Evolutionary conservation across 2,329 filamentous ascomycete species (phyloP).

Genomic region (Curvularia spicifera): DNA sequence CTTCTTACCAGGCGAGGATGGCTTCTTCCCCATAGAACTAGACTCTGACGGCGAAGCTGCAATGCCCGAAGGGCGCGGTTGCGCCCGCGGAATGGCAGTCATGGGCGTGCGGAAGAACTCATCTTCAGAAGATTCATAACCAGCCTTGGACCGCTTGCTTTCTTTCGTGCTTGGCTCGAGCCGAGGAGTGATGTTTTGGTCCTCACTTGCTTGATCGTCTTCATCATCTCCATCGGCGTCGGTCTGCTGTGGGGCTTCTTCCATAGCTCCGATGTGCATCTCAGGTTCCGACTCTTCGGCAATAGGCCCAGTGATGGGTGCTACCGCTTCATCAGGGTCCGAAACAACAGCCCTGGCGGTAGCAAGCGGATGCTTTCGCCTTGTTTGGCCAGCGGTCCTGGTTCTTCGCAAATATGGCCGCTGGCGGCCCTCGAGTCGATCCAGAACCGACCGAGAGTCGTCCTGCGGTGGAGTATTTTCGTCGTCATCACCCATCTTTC

Average conservation of each 20-base stretch:
- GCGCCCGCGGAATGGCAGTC: constrained; percentile 39
- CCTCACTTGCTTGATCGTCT: constrained; percentile 50
- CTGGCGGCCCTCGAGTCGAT: constrained; percentile 61
- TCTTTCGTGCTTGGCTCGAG: constrained; percentile 35
- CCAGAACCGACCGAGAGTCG: constrained; percentile 64
- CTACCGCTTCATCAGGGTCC: constrained; percentile 58
- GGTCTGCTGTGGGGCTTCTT: constrained; percentile 65
- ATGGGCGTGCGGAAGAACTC: constrained; percentile 55
- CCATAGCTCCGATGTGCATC: constrained; percentile 49
- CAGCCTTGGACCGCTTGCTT: constrained; percentile 29
- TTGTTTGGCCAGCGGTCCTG: constrained; percentile 45
- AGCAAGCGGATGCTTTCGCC: constrained; percentile 57
- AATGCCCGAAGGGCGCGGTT: constrained; percentile 31
- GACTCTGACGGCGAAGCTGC: constrained; percentile 37
- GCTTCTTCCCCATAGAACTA: constrained; percentile 43
- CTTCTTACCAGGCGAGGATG: constrained; percentile 41
- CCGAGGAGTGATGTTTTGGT: constrained; percentile 27
- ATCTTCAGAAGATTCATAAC: constrained; percentile 49
- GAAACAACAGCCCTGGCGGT: constrained; percentile 62
- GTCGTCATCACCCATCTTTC: constrained; percentile 64
- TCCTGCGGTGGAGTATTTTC: constrained; percentile 69
- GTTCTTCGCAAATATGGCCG: constrained; percentile 62
- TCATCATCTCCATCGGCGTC: constrained; percentile 92
- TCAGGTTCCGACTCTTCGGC: constrained; percentile 55
- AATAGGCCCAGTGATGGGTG: constrained; percentile 45